phyloP scores from a whole-genome alignment of 176 grass and related monocot species.

The Elymus sibiricus region DNA sequence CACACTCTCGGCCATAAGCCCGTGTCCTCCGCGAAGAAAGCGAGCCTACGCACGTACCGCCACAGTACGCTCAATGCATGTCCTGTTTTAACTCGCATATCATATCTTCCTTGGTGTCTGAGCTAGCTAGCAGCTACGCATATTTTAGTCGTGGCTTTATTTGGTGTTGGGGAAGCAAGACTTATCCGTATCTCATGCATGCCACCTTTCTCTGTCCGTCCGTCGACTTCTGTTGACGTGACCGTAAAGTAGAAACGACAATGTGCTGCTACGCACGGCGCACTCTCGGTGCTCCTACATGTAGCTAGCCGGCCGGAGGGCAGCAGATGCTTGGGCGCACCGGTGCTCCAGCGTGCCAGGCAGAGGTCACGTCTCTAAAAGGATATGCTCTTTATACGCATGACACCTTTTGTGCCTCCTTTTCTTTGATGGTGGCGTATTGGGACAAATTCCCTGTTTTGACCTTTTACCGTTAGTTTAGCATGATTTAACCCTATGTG shows the following conservation, averaged over 20 bases:
- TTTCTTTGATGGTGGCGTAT: background rate
- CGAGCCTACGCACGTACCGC: background rate
- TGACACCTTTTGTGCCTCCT: background rate
- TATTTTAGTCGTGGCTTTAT: background rate
- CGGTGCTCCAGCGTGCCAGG: background rate
- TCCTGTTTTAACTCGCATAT: background rate
- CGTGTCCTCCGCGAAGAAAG: slow-evolving; percentile 28
- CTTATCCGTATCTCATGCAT: slow-evolving; percentile 1
- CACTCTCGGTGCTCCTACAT: slow-evolving; percentile 30
- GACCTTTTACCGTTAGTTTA: too few species aligned
- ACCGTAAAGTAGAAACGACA: background rate
- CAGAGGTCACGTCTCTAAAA: slow-evolving; percentile 20
- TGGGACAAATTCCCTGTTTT: too few species aligned
- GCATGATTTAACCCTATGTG: too few species aligned
- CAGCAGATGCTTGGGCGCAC: background rate
- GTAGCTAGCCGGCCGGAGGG: background rate
- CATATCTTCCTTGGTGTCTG: background rate
- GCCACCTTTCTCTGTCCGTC: background rate
- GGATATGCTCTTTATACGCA: background rate
- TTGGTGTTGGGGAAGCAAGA: background rate
- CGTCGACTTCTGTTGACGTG: background rate
- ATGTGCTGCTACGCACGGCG: slow-evolving; percentile 6
- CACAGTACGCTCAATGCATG: background rate
- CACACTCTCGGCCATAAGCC: slow-evolving; percentile 29
- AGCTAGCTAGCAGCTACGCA: background rate